Evolutionary conservation across 2,329 filamentous ascomycete species (phyloP).

Genomic region (Cytospora piceicola): DNA sequence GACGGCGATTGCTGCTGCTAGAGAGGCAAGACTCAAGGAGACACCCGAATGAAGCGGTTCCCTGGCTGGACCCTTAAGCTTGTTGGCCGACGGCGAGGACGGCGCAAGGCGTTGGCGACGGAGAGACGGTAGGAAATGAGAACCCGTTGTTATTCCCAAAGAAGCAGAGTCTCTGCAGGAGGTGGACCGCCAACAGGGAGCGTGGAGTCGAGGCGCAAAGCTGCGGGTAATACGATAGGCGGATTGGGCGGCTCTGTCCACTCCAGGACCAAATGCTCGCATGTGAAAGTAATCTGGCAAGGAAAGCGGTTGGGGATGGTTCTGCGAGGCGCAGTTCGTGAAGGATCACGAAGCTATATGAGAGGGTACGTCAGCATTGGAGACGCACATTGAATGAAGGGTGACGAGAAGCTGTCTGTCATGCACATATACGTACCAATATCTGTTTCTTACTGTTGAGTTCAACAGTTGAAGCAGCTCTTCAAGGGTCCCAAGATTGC

Average conservation of each 20-base stretch:
- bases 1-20: conserved; percentile 19
- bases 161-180: background rate
- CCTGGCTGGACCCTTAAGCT: background rate
- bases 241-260: conserved; percentile 16
- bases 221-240: conserved; percentile 7
- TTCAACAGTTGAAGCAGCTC: background rate
- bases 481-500: background rate
- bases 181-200: background rate
- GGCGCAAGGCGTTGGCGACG: background rate
- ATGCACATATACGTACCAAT: background rate
- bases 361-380: conserved; percentile 24
- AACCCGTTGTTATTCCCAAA: background rate
- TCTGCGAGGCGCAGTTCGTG: conserved; percentile 11
- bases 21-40: conserved; percentile 12
- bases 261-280: conserved; percentile 19
- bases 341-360: conserved; percentile 14
- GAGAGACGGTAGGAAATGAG: background rate
- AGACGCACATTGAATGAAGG: conserved; percentile 4
- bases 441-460: conserved; percentile 5
- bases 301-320: conserved; percentile 11
- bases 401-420: background rate
- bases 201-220: conserved; percentile 13
- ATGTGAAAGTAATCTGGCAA: conserved; percentile 17
- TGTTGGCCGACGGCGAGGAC: background rate
- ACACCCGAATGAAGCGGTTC: conserved; percentile 25